Conservation (phyloP, 345 rosid species). For the Hibiscus trionum region DNA sequence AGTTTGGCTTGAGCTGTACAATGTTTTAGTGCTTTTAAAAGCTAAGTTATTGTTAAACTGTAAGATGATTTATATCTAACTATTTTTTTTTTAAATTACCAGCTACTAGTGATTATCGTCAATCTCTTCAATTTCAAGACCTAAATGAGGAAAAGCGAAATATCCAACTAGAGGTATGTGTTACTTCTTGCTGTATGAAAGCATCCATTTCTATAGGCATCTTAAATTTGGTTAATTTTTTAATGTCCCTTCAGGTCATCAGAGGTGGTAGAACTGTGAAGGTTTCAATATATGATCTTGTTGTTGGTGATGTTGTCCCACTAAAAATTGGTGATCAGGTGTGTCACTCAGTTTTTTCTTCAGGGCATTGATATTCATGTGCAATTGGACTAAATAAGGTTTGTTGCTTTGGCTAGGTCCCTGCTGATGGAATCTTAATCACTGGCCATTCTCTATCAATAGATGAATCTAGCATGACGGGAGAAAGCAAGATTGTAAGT, state of each 20-base stretch:
- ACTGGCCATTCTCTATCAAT: conserved; percentile 89
- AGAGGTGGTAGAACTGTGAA: conserved; percentile 80
- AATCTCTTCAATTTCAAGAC: conserved; percentile 97
- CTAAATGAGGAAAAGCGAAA: conserved; percentile 88
- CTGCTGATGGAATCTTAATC: conserved; percentile 92
- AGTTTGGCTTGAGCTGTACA: background rate
- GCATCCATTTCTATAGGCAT: background rate
- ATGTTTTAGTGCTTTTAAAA: background rate
- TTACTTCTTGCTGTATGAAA: conserved; percentile 1
- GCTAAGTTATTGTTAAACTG: background rate
- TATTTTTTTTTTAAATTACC: background rate
- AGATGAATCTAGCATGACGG: conserved; percentile 99
- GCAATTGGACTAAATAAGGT: background rate
- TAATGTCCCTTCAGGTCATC: conserved; percentile 43
- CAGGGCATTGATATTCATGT: background rate
- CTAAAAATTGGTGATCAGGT: conserved; percentile 98
- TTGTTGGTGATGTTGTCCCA: conserved; percentile 93
- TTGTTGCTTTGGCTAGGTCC: conserved; percentile 45
- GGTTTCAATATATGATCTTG: conserved; percentile 90
- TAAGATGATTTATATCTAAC: background rate
- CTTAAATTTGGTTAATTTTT: background rate
- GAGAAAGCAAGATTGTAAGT: conserved; percentile 93
- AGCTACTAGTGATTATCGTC: conserved; percentile 97
- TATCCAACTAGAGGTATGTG: conserved; percentile 83
- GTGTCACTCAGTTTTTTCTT: conserved; percentile 20